Evolutionary conservation across 495 filamentous ascomycete genomes (phyloP).

Genomic region (Sordaria brevicollis): DNA sequence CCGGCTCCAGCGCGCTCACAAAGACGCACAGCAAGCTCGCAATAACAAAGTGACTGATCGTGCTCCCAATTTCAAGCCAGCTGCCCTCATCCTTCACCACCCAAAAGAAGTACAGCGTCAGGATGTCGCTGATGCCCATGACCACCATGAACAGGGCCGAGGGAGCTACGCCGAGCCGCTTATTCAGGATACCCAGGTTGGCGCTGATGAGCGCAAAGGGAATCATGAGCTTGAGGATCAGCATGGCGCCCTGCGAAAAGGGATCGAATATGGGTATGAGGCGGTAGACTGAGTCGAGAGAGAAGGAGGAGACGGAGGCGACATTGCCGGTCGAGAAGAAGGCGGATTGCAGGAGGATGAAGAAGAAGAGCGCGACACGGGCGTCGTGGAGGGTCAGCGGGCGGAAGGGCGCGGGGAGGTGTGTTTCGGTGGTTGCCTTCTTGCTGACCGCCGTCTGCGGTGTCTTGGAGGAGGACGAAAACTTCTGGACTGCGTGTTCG

Average conservation of each 20-base stretch:
- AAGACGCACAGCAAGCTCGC: slow-evolving; percentile 84
- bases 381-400: slow-evolving; percentile 68
- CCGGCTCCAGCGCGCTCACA: slow-evolving; percentile 75
- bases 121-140: slow-evolving; percentile 82
- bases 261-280: slow-evolving; percentile 93
- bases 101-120: slow-evolving; percentile 97
- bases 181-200: slow-evolving; percentile 90
- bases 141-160: slow-evolving; percentile 90
- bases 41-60: slow-evolving; percentile 89
- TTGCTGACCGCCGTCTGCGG: slow-evolving; percentile 9
- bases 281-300: slow-evolving; percentile 78
- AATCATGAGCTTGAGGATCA: slow-evolving; percentile 83
- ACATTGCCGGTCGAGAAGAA: slow-evolving; percentile 98
- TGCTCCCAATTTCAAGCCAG: slow-evolving; percentile 96
- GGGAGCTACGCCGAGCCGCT: slow-evolving; percentile 65
- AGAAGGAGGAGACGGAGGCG: slow-evolving; percentile 90
- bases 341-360: slow-evolving; percentile 84
- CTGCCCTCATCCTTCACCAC: slow-evolving; percentile 91
- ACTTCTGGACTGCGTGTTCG: slow-evolving; percentile 67
- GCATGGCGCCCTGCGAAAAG: slow-evolving; percentile 79
- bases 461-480: slow-evolving; percentile 18
- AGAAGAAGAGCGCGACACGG: slow-evolving; percentile 86
- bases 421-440: slow-evolving; percentile 10
- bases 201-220: slow-evolving; percentile 91
- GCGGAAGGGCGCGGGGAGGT: slow-evolving; percentile 44